A percentile compares a stretch with the other conserved stretches of the same genome.
Evolutionary conservation across 2,329 filamentous ascomycete species (phyloP).

Genomic region (Fusarium pseudoanthophilum): DNA sequence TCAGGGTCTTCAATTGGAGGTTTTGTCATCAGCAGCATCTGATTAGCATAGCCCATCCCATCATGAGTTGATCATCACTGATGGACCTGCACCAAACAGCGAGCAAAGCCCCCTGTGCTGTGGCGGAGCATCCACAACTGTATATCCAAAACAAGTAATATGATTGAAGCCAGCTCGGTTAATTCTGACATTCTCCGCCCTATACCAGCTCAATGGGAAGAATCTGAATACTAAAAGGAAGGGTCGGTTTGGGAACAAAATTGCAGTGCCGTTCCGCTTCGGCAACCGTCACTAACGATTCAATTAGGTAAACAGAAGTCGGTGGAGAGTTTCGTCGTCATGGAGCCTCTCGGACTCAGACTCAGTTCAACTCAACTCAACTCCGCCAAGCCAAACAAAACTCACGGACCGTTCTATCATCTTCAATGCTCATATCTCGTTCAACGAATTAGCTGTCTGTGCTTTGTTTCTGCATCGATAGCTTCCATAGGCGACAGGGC

Average conservation of each 20-base stretch:
- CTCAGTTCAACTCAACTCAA: neutral
- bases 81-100: neutral
- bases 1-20: constrained; percentile 23
- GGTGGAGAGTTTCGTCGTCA: neutral
- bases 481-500: neutral
- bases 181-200: constrained; percentile 17
- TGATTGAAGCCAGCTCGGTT: constrained; percentile 12
- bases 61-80: constrained; percentile 1
- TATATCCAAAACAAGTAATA: constrained; percentile 27
- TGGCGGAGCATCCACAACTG: constrained; percentile 25
- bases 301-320: constrained; percentile 19
- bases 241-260: constrained; percentile 10
- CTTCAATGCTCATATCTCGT: neutral
- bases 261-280: constrained; percentile 16
- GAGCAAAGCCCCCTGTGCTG: constrained; percentile 26
- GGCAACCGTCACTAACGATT: neutral
- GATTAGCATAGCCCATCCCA: constrained; percentile 20
- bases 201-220: constrained; percentile 15
- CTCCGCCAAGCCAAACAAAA: neutral
- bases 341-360: neutral
- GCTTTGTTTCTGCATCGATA: constrained; percentile 21
- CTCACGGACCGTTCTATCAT: neutral
- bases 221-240: constrained; percentile 12
- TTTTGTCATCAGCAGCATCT: neutral
- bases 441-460: constrained; percentile 16